Evolutionary conservation across 108 stramenopile genomes (phyloP).

Genomic region (Thalassiosira profunda): DNA sequence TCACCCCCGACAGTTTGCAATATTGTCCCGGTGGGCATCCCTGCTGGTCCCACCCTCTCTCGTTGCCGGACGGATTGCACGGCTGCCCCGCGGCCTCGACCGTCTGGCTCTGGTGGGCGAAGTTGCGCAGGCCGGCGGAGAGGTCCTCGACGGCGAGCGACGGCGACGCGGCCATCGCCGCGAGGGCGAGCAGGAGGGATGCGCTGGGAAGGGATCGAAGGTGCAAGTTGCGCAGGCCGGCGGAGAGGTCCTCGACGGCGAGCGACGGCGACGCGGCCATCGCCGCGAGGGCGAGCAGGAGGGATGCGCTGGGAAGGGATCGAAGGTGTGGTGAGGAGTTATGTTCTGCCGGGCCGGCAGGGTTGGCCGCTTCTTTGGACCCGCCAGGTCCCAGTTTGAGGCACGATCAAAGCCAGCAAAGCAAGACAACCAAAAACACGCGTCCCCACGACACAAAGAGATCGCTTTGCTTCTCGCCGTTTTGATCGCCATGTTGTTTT

Average conservation of each 20-base stretch:
- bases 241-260: background rate
- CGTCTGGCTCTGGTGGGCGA: background rate
- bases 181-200: background rate
- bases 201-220: background rate
- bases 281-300: background rate
- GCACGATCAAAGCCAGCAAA: too few relatives aligned
- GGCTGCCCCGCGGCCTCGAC: background rate
- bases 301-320: background rate
- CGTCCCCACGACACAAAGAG: too few relatives aligned
- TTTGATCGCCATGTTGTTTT: too few relatives aligned
- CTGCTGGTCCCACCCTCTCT: background rate
- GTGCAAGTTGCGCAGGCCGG: conserved; percentile 2
- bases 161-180: background rate
- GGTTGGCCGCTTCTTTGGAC: too few relatives aligned
- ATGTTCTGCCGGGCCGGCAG: too few relatives aligned
- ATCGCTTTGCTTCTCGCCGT: too few relatives aligned
- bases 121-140: background rate
- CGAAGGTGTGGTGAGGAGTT: too few relatives aligned
- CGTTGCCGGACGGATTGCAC: conserved; percentile 7
- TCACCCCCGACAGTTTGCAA: background rate
- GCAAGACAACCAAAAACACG: too few relatives aligned
- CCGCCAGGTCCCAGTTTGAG: too few relatives aligned
- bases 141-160: background rate
- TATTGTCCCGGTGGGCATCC: background rate
- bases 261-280: background rate